A percentile compares a stretch with the other conserved stretches of the same genome.
Conservation (phyloP, 805 yeast species). For the Candida montana region DNA sequence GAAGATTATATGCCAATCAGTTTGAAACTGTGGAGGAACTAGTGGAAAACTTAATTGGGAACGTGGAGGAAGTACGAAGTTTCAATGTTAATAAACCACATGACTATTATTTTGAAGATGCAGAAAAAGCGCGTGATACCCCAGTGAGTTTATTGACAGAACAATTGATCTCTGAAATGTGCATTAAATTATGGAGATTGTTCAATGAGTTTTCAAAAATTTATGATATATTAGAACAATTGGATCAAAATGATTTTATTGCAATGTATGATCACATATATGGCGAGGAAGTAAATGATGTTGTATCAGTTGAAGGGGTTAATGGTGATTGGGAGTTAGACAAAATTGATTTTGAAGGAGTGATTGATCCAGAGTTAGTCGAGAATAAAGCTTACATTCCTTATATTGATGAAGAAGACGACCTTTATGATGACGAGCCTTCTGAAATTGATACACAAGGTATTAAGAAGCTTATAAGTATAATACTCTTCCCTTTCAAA, state of each 20-base stretch:
- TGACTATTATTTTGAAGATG: conserved; percentile 4
- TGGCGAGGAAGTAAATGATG: conserved; percentile 1
- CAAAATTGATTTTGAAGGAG: conserved; percentile 1
- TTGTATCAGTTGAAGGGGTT: not conserved
- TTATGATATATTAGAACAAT: conserved; percentile 13
- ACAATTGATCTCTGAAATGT: conserved; percentile 7
- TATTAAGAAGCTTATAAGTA: conserved; percentile 7
- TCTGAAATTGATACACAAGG: conserved; percentile 7
- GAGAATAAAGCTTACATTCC: conserved; percentile 6
- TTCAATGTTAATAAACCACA: conserved; percentile 5
- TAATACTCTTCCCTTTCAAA: conserved; percentile 10
- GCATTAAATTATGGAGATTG: conserved; percentile 5
- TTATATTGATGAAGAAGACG: conserved; percentile 7
- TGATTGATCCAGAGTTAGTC: not conserved
- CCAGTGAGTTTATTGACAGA: not conserved
- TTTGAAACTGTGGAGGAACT: conserved; percentile 8
- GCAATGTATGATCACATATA: conserved; percentile 16
- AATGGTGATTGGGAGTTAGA: conserved; percentile 1
- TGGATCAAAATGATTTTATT: conserved; percentile 16
- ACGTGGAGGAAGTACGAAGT: conserved; percentile 6
- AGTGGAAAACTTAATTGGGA: conserved; percentile 7
- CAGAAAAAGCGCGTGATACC: not conserved
- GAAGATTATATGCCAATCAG: conserved; percentile 1
- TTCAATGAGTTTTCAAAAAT: conserved; percentile 9
- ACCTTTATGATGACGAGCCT: not conserved